Conservation (phyloP, 2,329 filamentous ascomycete species). For the Fusarium sp. region DNA sequence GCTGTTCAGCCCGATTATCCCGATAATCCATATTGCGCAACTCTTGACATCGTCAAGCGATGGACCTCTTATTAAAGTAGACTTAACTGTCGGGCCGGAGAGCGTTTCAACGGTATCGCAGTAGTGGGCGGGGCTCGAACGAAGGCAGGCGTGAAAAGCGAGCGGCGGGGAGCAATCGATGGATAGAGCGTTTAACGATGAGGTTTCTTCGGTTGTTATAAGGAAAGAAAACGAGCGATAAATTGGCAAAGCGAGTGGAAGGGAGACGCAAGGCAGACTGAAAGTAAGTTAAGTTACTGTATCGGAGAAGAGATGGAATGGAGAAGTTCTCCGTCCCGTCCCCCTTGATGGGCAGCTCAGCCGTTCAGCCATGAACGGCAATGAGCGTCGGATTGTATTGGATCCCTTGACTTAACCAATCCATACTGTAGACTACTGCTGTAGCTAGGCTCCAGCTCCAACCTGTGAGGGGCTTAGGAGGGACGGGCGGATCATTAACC, state of each 20-base stretch:
- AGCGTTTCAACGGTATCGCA: conserved; percentile 14
- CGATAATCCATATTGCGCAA: conserved; percentile 50
- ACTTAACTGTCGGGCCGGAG: background rate
- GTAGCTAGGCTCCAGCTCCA: conserved; percentile 23
- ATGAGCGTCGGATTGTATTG: background rate
- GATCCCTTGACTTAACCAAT: conserved; percentile 8
- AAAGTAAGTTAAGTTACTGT: background rate
- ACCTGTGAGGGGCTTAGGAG: conserved; percentile 11
- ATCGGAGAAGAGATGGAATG: conserved; percentile 28
- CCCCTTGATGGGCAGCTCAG: conserved; percentile 30
- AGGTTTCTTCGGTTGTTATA: conserved; percentile 13
- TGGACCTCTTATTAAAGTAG: background rate
- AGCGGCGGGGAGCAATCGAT: background rate
- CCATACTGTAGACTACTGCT: conserved; percentile 9
- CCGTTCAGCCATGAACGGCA: conserved; percentile 35
- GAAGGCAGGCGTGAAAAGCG: conserved; percentile 2
- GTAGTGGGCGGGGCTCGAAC: conserved; percentile 31
- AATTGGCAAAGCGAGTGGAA: conserved; percentile 17
- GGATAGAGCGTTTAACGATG: conserved; percentile 12
- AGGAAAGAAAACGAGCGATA: conserved; percentile 18
- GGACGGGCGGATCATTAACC: conserved; percentile 24
- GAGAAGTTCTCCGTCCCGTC: conserved; percentile 5
- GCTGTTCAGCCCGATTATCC: conserved; percentile 52
- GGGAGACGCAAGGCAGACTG: conserved; percentile 4
- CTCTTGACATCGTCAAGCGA: conserved; percentile 43